These are phyloP conservation scores for Hydrangea macrophylla DNA, from an alignment of 148 eudicot species.

Conservation along the genomic window DNA sequence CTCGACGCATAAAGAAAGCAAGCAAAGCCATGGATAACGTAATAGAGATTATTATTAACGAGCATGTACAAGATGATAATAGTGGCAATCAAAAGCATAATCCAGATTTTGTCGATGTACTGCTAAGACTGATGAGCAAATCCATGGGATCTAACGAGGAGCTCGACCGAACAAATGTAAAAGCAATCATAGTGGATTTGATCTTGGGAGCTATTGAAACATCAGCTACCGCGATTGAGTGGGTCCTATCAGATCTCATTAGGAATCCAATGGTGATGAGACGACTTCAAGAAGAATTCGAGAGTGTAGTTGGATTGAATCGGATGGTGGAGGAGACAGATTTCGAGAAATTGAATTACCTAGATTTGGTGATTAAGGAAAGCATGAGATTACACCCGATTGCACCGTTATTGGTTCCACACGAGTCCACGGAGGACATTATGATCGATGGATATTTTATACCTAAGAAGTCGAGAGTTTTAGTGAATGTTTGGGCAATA, in stretches of 20 bases:
- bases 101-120: constrained; percentile 1
- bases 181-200: constrained; percentile 10
- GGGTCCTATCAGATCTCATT: constrained; percentile 25
- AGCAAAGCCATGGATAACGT: constrained; percentile 7
- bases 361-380: constrained; percentile 24
- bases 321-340: constrained; percentile 18
- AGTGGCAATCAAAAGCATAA: background rate
- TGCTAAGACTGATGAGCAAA: background rate
- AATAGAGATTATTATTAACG: constrained; percentile 21
- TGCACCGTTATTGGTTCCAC: constrained; percentile 20
- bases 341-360: constrained; percentile 8
- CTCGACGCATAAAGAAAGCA: background rate
- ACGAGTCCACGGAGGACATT: constrained; percentile 22
- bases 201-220: constrained; percentile 20
- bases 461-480: constrained; percentile 26
- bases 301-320: constrained; percentile 13
- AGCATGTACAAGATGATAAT: constrained; percentile 16
- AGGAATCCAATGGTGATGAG: constrained; percentile 22
- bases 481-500: constrained; percentile 34
- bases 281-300: constrained; percentile 20
- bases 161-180: background rate
- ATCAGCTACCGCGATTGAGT: constrained; percentile 20
- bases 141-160: background rate
- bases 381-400: constrained; percentile 18
- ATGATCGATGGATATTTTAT: constrained; percentile 14